phyloP scores from a whole-genome alignment of 1,284 basidiomycete species.

The Marasmius sp. region DNA sequence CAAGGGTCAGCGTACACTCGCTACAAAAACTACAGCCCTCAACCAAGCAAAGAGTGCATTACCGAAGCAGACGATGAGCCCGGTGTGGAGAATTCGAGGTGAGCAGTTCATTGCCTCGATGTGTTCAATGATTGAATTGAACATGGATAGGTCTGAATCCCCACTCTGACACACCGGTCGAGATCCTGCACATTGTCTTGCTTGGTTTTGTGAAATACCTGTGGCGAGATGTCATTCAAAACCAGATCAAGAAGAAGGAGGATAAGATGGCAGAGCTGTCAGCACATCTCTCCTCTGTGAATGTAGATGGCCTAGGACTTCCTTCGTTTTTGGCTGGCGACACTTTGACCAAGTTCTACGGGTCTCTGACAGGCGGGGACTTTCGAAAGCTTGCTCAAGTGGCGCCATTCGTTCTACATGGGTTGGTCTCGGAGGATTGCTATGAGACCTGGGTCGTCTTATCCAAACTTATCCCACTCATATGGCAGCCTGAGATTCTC shows the following conservation, averaged over 20 bases:
- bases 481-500: slow-evolving; percentile 35
- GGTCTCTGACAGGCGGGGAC: slow-evolving; percentile 7
- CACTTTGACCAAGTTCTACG: slow-evolving; percentile 2
- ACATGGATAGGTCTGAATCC: slow-evolving; percentile 35
- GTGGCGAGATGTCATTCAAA: slow-evolving; percentile 32
- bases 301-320: slow-evolving; percentile 1
- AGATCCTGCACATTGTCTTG: slow-evolving; percentile 36
- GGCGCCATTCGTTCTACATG: slow-evolving; percentile 6
- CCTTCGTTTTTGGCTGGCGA: not conserved
- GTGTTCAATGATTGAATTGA: no score
- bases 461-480: slow-evolving; percentile 29
- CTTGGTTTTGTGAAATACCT: slow-evolving; percentile 40
- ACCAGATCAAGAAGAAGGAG: slow-evolving; percentile 20
- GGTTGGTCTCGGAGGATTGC: not conserved
- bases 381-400: slow-evolving; percentile 7
- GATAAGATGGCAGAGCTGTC: slow-evolving; percentile 1
- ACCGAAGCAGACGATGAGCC: slow-evolving; percentile 21
- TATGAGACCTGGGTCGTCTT: slow-evolving; percentile 29
- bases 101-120: no score
- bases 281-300: not conserved
- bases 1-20: slow-evolving; percentile 10
- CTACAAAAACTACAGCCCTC: slow-evolving; percentile 17
- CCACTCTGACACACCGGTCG: slow-evolving; percentile 34
- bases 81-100: slow-evolving; percentile 25
- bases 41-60: slow-evolving; percentile 10